Evolutionary conservation across 768 basidiomycete genomes (phyloP).

Genomic region (Suillus placidus): DNA sequence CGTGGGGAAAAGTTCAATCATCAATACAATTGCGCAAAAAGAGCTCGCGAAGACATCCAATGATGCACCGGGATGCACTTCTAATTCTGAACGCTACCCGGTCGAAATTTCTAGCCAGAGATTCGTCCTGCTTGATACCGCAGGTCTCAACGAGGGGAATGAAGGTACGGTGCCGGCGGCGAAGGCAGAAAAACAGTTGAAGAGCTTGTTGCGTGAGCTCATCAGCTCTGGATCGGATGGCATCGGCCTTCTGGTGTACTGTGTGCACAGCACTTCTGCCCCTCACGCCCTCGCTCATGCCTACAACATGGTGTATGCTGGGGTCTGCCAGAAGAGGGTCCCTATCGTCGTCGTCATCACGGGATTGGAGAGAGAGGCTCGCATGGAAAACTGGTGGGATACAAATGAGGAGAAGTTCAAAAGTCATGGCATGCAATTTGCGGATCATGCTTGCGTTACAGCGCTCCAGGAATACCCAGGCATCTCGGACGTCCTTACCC

Average conservation of each 20-base stretch:
- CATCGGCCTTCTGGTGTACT: conserved; percentile 43
- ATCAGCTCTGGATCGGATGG: conserved; percentile 26
- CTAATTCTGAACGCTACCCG: not conserved
- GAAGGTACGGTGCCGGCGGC: conserved; percentile 14
- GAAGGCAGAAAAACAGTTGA: conserved; percentile 20
- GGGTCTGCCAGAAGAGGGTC: conserved; percentile 40
- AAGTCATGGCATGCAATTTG: conserved; percentile 36
- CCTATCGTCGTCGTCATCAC: conserved; percentile 42
- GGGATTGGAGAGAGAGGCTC: conserved; percentile 37
- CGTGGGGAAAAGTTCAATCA: conserved; percentile 30
- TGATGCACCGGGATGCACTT: conserved; percentile 22
- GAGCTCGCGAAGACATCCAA: conserved; percentile 13
- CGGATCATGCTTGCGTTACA: conserved; percentile 46
- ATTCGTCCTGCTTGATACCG: conserved; percentile 37
- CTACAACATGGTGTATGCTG: conserved; percentile 40
- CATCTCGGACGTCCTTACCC: not conserved
- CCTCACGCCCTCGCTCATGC: conserved; percentile 30
- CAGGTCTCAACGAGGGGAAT: conserved; percentile 37
- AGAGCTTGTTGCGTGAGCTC: conserved; percentile 21
- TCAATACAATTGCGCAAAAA: conserved; percentile 26
- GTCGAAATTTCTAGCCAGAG: conserved; percentile 4
- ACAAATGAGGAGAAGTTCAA: conserved; percentile 37
- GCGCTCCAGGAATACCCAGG: conserved; percentile 24
- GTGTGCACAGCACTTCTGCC: conserved; percentile 38
- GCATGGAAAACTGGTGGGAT: conserved; percentile 36